Base-by-base conservation (phyloP, 495 filamentous ascomycete genomes). In the Hapsidospora chrysogenum region DNA sequence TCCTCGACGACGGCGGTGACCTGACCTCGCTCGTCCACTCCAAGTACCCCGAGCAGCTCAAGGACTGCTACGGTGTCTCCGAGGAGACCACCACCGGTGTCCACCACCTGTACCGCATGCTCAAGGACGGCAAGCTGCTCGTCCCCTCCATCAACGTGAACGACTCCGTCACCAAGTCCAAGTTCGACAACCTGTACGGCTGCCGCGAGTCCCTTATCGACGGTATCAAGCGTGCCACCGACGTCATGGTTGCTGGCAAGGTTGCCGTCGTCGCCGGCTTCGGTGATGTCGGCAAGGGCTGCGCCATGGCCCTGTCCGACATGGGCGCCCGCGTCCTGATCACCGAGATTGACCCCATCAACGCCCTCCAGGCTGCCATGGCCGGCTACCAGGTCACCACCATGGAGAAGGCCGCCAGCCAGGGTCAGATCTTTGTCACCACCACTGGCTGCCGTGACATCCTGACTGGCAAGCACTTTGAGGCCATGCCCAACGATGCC, bases 221-320 rank as follows among this genome's bases (percentile, higher is more conserved):
- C 60, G 89, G 89, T 62, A 97, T 97, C 75, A 97, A 96, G 80
- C 87, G 89, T 66, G 89, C 89, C 38, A 97, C 89, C 54, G 89
- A 97, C 70, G 89, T 96, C 60, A 97, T 97, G 89, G 85, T 97
- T 70, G 89, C 92, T 49, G 92, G 89, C 54, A 96, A 97, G 78
- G 73, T 95, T 45, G 87, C 76, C 36, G 85, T 96, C 43, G 92
- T 97, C 48, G 89, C 89, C 47, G 89, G 89, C 55, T 97, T 78
- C 68, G 89, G 89, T 74, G 89, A 97, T 62, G 89, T 97, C 58
- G 89, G 89, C 60, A 97, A 97, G 78, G 89, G 89, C 47, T 96
- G 89, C 55, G 85, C 86, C 45, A 74, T 86, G 63, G 89, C 89
- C 49, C 82, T 97, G 18, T 80, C 84, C 57, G 77, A 75, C 61